Evolutionary conservation across 768 basidiomycete genomes (phyloP).

Genomic region (Russula sp.): DNA sequence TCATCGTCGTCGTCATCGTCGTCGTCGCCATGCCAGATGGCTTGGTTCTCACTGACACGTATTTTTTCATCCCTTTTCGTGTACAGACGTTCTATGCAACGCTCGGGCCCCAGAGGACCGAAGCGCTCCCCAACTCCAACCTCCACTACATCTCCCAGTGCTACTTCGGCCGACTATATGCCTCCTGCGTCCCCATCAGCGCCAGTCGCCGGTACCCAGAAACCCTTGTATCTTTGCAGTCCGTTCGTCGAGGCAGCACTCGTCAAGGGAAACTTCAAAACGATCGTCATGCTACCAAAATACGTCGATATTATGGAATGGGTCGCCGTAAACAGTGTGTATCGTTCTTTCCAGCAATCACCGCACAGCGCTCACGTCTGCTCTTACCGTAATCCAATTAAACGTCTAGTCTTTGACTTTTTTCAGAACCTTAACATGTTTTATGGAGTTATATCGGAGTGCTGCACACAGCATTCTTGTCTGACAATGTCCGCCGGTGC

Average conservation of each 20-base stretch:
- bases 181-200: constrained; percentile 41
- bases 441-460: constrained; percentile 90
- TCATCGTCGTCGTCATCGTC: neutral
- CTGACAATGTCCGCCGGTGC: constrained; percentile 89
- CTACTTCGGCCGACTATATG: constrained; percentile 35
- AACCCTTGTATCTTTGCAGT: constrained; percentile 85
- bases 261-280: constrained; percentile 98
- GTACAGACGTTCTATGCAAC: constrained; percentile 69
- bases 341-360: constrained; percentile 35
- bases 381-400: constrained; percentile 5
- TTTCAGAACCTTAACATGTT: constrained; percentile 97
- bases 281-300: constrained; percentile 93
- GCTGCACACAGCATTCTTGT: constrained; percentile 86
- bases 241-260: constrained; percentile 94
- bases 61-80: neutral
- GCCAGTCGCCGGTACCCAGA: constrained; percentile 45
- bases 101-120: constrained; percentile 56
- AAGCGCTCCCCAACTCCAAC: constrained; percentile 77
- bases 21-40: neutral
- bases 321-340: constrained; percentile 87
- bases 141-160: constrained; percentile 53
- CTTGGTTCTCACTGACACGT: neutral
- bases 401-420: constrained; percentile 82
- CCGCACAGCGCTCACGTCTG: neutral
- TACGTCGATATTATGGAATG: constrained; percentile 96